Evolutionary conservation across 768 basidiomycete genomes (phyloP), one percentile per base, ranked within the genome.

Genomic region (Podaxis sp.): DNA sequence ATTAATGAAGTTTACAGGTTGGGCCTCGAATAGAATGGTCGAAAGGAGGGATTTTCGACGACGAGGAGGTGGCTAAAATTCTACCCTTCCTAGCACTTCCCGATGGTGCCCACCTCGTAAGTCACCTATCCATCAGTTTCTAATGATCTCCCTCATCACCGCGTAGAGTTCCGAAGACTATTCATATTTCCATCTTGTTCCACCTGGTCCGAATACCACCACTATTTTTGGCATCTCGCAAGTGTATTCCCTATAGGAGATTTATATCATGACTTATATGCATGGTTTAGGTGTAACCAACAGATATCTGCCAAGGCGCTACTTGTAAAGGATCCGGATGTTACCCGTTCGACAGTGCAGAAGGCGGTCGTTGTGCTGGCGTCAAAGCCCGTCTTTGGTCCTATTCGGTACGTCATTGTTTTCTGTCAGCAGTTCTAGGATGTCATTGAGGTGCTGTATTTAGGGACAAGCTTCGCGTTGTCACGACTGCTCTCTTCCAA

Each of bases 161-260:
- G 38, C 33, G 6, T 68, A 94, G 91, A 89, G 87, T 66, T 78
- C 86, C 20, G 96, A 99, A 78, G 97, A 99, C 71, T 99, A 98
- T 72, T 93, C 93, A 0, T 99, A 98, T 74, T 99, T 99, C 71
- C 95, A 96, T 71, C 77, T 96, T 28, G 91, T 93, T 7, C 90
- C 90, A 24, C 80, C 85, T 12, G 83, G 86, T 10, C 83, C 84
- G 0, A 85, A 82, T 64, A 87, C 91, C 0, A 84, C 84, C 17
- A 99, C 97, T 3, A 77, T 99, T 41, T 99, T 99, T 71, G 97
- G 96, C 38, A 99, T 99, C 71, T 98, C 96, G 87, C 96, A 70
- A 75, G 89, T 77, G 15, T n/a, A 20, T 28, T 36, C 12, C 26
- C 53, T 56, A 26, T 36, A 20, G 15, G 52, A 15, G 38, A 30